Conservation (phyloP, 441 rosid genomes). For the Aleurites moluccanus region DNA sequence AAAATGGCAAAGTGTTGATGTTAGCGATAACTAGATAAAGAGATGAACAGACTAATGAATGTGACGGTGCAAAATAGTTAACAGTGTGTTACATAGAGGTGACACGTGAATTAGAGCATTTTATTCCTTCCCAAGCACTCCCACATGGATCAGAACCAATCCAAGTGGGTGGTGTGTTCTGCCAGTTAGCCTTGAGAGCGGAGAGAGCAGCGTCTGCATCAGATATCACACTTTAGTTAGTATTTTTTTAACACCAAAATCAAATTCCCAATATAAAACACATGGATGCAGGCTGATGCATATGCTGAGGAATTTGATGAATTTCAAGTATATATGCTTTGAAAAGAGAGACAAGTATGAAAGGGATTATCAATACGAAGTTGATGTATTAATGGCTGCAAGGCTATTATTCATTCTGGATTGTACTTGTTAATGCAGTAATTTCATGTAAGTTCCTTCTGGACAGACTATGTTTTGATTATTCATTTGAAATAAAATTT, state of each 20-base stretch:
- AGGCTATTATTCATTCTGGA: no score
- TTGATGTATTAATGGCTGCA: no score
- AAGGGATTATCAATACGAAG: no score
- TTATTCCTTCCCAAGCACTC: conserved; percentile 59
- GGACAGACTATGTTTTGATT: no score
- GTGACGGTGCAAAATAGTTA: neutral
- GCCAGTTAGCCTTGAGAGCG: conserved; percentile 43
- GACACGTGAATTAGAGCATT: conserved; percentile 48
- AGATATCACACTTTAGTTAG: neutral
- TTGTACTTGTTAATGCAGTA: no score
- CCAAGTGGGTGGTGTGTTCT: conserved; percentile 52
- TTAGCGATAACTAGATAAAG: neutral
- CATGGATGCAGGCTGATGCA: neutral
- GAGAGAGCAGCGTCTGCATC: conserved; percentile 41
- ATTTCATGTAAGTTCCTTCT: no score
- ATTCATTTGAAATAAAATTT: no score
- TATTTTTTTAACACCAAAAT: neutral
- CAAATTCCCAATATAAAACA: neutral
- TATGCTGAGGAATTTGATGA: no score
- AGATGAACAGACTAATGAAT: neutral
- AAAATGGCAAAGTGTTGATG: neutral
- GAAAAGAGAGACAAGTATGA: no score
- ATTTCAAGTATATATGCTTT: no score
- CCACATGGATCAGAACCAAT: conserved; percentile 68
- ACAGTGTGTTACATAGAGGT: conserved; percentile 46